phyloP scores from a whole-genome alignment of 1,139 yeast species.

The Candida buenavistaensis region DNA sequence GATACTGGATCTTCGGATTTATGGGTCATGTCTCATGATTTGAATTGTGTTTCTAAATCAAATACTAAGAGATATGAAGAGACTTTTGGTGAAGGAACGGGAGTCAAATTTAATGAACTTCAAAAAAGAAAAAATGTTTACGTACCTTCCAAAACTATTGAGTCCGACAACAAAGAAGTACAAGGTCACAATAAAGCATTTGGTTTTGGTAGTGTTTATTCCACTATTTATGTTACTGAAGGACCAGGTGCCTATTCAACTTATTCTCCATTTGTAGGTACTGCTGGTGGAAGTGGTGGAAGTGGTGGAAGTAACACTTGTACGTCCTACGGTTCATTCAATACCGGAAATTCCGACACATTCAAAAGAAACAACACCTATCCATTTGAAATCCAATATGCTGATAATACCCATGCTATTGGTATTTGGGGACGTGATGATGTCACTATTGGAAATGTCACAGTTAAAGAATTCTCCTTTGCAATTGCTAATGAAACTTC shows the following conservation, averaged over 20 bases:
- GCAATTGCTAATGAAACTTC: constrained; percentile 50
- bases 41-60: constrained; percentile 21
- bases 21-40: constrained; percentile 42
- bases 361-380: constrained; percentile 36
- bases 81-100: constrained; percentile 6
- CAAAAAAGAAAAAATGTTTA: constrained; percentile 1
- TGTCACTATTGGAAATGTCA: constrained; percentile 37
- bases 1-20: constrained; percentile 52
- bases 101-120: constrained; percentile 6
- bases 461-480: constrained; percentile 47
- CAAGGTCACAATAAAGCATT: constrained; percentile 4
- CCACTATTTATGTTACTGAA: constrained; percentile 8
- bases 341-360: constrained; percentile 31
- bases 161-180: neutral
- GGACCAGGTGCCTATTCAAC: constrained; percentile 8
- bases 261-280: constrained; percentile 5
- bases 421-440: constrained; percentile 61
- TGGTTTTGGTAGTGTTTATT: constrained; percentile 2
- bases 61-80: constrained; percentile 5
- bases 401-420: constrained; percentile 58
- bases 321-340: constrained; percentile 41
- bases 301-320: constrained; percentile 22
- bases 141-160: constrained; percentile 1
- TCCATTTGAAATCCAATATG: constrained; percentile 53
- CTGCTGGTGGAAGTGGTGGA: constrained; percentile 6